Evolutionary conservation across 805 yeast species (phyloP), one percentile per base, ranked within the genome.

Genomic region (Wickerhamiella azymoides): DNA sequence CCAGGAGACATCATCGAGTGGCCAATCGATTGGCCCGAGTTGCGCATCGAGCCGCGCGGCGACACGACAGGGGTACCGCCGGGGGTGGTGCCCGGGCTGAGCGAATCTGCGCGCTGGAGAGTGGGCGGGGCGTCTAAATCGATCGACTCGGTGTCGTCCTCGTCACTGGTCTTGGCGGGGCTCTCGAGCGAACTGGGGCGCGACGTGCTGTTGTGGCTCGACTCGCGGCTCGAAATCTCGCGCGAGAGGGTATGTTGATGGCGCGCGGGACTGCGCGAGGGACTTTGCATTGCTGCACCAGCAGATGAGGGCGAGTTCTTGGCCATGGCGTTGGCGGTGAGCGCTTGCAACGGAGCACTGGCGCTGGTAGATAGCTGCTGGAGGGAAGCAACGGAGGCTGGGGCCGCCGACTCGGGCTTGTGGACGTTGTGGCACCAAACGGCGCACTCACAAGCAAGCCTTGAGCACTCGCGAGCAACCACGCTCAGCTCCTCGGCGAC

Each of bases 381-480:
- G 30, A 10, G 30, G 30, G 10, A 27, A 10, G 30, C n/a, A n/a
- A n/a, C n/a, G n/a, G n/a, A n/a, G n/a, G n/a, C n/a, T n/a, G n/a
- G n/a, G n/a, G n/a, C n/a, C n/a, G n/a, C n/a, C n/a, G n/a, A n/a
- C 30, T 27, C n/a, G 30, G 33, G 33, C n/a, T 28, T 33, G 28
- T 40, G 32, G 2, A 46, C 43, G 11, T 37, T 32, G 27, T 41
- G 49, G 41, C 39, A 55, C 50, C 39, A 50, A 2, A 60, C 62
- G 18, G 60, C 57, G 46, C 65, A 62, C 41, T 57, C 59, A 7
- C 59, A 57, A 3, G 66, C 60, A n/a, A 60, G 48, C 19, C 61
- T 52, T 17, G 57, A 52, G 46, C 67, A 64, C 30, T 55, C 57
- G 25, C 56, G 52, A 6, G 66, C 66, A 10, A 54, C 54, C 7